Percentiles rank a stretch among this genome's conserved stretches.
Conservation (phyloP, 2,329 filamentous ascomycete genomes). For the Verticillium nonalfalfae region DNA sequence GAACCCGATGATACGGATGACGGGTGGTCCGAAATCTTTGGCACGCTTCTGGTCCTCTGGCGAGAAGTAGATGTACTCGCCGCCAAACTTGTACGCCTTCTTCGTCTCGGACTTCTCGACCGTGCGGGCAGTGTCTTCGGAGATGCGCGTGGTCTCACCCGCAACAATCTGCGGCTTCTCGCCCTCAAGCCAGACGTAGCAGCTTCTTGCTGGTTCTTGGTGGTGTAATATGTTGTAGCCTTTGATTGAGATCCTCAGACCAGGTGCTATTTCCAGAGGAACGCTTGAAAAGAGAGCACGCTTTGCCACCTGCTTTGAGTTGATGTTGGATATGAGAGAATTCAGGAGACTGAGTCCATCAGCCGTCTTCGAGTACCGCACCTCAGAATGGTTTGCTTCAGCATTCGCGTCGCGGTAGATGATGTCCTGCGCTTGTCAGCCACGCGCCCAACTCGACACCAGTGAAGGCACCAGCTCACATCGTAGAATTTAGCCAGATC, state of each 20-base stretch:
- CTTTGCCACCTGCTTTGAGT: conserved; percentile 81
- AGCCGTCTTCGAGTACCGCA: conserved; percentile 59
- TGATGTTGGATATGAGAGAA: conserved; percentile 79
- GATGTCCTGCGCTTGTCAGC: conserved; percentile 60
- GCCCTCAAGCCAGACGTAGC: conserved; percentile 83
- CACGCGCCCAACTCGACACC: neutral
- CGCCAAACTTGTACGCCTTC: conserved; percentile 94
- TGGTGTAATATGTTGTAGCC: conserved; percentile 86
- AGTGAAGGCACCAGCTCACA: conserved; percentile 37
- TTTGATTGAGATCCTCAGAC: conserved; percentile 81
- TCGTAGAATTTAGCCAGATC: conserved; percentile 87
- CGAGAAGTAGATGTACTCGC: conserved; percentile 80
- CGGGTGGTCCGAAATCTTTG: conserved; percentile 72
- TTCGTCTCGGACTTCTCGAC: conserved; percentile 78
- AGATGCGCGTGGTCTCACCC: conserved; percentile 66
- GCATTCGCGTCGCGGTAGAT: conserved; percentile 74
- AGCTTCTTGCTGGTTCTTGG: conserved; percentile 73
- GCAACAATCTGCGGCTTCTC: conserved; percentile 76
- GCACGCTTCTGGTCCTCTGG: conserved; percentile 76
- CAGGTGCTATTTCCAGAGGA: conserved; percentile 81
- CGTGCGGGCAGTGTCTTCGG: conserved; percentile 69
- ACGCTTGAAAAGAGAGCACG: conserved; percentile 80
- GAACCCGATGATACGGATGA: conserved; percentile 89
- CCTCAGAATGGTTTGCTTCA: conserved; percentile 49
- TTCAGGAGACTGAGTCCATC: conserved; percentile 75